Evolutionary conservation across 768 basidiomycete genomes (phyloP), one percentile per base, ranked within the genome.

Genomic region (Agrocybe praecox): DNA sequence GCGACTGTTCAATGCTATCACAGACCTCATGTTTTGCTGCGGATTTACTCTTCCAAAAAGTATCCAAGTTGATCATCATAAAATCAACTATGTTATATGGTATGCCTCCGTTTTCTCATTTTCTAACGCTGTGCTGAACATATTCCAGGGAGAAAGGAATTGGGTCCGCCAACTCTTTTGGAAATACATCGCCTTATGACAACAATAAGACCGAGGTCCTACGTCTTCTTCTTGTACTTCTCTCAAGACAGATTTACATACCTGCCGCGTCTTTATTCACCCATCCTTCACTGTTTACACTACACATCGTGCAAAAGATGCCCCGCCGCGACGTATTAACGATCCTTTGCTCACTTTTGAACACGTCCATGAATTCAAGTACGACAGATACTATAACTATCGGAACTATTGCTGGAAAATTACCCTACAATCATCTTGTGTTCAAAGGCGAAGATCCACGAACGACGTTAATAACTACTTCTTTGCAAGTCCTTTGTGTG

Each of bases 11-110:
- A 83, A 80, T 64, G 86, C 87, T 56, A 76, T 93, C 10, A 83
- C 93, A 55, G 96, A 98, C 68, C 78, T 98, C 11, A 69, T 97
- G 36, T 98, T 96, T 70, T 94, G 94, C 67, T 96, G 93, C 63
- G 94, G 93, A 12, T 97, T 98, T 64, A 96, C 95, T 0, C 74
- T 98, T 9, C 92, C 96, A 9, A 81, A 80, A 24, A 84, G 83
- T 69, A 76, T 90, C 45, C 88, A 92, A 68, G 82, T 86, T 47
- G 88, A 90, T 66, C 88, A 89, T 63, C 84, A 92, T 69, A 90
- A 92, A 68, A 87, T 94, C 45, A 87, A 89, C 68, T 90, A 94
- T 76, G 78, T 90, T 21, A 96, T 96, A 53, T 96, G 94, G 93
- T 93, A 69, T 57, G 88, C 70, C n/a, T 17, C 12, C 22, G 18